Base-by-base conservation (phyloP, 129 eudicot species). In the Chrysanthemum lavandulifolium region DNA sequence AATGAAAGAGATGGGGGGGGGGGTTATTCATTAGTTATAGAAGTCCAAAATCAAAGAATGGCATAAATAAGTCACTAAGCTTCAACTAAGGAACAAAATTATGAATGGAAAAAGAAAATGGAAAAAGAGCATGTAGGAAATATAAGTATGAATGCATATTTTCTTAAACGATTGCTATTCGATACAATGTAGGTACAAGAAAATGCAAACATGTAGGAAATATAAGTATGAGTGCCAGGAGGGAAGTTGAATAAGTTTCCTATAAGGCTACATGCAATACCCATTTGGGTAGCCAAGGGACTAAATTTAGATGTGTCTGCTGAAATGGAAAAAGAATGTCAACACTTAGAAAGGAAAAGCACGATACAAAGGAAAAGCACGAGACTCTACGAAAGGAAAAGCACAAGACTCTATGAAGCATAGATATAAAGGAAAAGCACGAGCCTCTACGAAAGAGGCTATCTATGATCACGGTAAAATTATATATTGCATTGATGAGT, bases 221-320 rank as follows among this genome's bases (percentile, higher is more conserved):
- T 68, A 59, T 76, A 12, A 76, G 21, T 65, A 52, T 87, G 86
- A 75, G 91, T 85, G 25, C 94, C 93, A 6, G 98, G 96, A 66
- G 94, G 94, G 59, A 81, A 87, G 75, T 70, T 92, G 72, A 82
- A 84, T 81, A 85, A 80, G 77, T 87, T 19, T 65, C 96, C 98
- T 9, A 84, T 81, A 15, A 82, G 98, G 78, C 83, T 91, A 40
- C 81, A 66, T 50, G 89, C 87, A 16, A 83, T 87, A 23, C 96
- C 98, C 19, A 96, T 95, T 29, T 55, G 90, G 49, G 65, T 92
- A 67, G 82, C 86, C 1, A 87, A 85, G 21, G 94, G 95, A 52
- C 79, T 78, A 11, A 58, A 85, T 61, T 78, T 85, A n/a, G 92
- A 89, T 31, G 81, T 89, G 71, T 83, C 95, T 7, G 73, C 74